Conservation (phyloP, 108 stramenopile species). For the Epithemia pelagica region DNA sequence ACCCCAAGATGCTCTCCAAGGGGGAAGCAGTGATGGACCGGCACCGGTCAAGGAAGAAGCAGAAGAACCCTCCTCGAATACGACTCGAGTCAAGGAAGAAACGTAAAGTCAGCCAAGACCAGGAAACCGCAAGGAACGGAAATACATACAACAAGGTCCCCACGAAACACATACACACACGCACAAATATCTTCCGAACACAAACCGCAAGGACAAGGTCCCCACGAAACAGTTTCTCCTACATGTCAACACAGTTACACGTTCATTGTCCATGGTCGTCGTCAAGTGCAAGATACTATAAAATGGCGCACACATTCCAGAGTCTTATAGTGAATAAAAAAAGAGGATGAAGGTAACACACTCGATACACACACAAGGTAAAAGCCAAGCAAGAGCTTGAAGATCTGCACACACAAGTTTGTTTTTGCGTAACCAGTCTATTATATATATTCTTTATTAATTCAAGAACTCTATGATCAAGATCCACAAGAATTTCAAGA, state of each 20-base stretch:
- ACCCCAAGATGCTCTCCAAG: background rate
- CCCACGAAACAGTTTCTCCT: too few relatives aligned
- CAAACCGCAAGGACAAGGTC: too few relatives aligned
- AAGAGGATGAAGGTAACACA: too few relatives aligned
- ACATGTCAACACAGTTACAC: background rate
- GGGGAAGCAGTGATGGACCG: too few relatives aligned
- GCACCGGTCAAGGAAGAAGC: too few relatives aligned
- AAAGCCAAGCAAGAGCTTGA: background rate
- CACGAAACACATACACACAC: background rate
- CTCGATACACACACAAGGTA: background rate
- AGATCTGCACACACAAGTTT: background rate
- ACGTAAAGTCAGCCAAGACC: background rate
- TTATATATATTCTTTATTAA: background rate
- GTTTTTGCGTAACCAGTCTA: background rate
- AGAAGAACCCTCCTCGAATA: too few relatives aligned
- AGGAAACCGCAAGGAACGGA: too few relatives aligned
- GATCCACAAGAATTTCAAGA: background rate
- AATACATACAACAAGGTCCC: too few relatives aligned
- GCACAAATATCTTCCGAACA: background rate
- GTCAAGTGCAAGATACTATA: too few relatives aligned
- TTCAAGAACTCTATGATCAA: background rate
- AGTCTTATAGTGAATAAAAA: too few relatives aligned
- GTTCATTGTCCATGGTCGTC: too few relatives aligned
- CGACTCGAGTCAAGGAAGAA: background rate
- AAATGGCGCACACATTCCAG: too few relatives aligned